These are phyloP conservation scores for Cladorrhinum samala DNA, from an alignment of 495 filamentous ascomycete genomes.

Conservation along the genomic window DNA sequence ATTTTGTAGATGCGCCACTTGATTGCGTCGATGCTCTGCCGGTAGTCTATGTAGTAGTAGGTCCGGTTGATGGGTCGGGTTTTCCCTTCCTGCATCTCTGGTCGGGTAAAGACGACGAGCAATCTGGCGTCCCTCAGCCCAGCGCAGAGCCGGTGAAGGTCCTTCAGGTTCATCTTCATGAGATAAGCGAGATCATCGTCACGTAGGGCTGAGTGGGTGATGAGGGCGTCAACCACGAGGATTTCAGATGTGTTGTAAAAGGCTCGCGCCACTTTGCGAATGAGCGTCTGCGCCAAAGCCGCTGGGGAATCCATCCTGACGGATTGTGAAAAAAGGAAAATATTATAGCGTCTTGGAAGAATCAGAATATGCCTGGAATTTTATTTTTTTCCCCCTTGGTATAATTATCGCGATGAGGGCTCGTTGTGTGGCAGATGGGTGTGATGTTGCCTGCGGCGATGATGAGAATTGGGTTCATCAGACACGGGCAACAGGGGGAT, in stretches of 20 bases:
- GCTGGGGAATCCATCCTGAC: conserved; percentile 54
- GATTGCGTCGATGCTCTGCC: conserved; percentile 89
- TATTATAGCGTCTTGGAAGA: too few species aligned
- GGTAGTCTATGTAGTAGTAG: conserved; percentile 95
- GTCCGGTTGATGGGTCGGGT: conserved; percentile 76
- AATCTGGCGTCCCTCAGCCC: conserved; percentile 79
- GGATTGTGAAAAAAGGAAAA: background rate
- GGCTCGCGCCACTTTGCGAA: conserved; percentile 80
- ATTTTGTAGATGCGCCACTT: conserved; percentile 87
- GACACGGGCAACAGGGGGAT: too few species aligned
- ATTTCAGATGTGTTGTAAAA: conserved; percentile 91
- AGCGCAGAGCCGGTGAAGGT: conserved; percentile 79
- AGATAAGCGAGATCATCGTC: conserved; percentile 82
- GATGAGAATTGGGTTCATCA: too few species aligned
- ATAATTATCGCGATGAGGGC: too few species aligned
- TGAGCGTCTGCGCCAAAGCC: conserved; percentile 68
- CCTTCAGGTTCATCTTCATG: conserved; percentile 80
- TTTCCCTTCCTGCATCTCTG: conserved; percentile 71
- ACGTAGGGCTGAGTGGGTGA: conserved; percentile 81
- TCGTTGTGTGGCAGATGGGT: too few species aligned
- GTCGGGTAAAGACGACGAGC: conserved; percentile 73
- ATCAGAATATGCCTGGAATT: too few species aligned
- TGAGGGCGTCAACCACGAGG: conserved; percentile 84
- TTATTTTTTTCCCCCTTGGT: too few species aligned
- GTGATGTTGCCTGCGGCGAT: too few species aligned